Percentiles rank a stretch among this genome's conserved stretches.
Conservation (phyloP, 2,329 filamentous ascomycete species). For the Fusarium brachygibbosum region DNA sequence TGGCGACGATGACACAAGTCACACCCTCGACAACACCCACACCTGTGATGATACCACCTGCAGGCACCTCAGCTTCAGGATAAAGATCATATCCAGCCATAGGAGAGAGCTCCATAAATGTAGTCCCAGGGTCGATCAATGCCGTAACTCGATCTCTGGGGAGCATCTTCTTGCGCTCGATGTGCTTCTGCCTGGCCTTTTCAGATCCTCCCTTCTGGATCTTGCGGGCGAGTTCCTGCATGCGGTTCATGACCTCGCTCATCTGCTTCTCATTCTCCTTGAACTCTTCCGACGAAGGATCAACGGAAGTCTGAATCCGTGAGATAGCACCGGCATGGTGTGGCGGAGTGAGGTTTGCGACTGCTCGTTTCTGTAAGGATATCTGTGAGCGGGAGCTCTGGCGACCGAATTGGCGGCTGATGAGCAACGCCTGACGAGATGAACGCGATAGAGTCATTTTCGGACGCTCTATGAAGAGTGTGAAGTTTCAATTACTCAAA, state of each 20-base stretch:
- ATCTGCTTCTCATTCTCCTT: constrained; percentile 85
- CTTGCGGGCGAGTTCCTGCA: constrained; percentile 77
- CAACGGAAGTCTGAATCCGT: constrained; percentile 80
- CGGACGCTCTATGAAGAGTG: constrained; percentile 8
- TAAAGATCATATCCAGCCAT: constrained; percentile 90
- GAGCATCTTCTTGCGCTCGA: constrained; percentile 92
- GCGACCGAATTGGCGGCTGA: constrained; percentile 52
- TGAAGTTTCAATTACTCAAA: constrained; percentile 4
- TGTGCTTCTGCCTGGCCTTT: constrained; percentile 89
- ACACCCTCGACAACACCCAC: constrained; percentile 92
- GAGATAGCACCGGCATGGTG: constrained; percentile 89
- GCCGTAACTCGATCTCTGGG: constrained; percentile 89
- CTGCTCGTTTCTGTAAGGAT: constrained; percentile 54
- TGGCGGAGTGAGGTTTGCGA: constrained; percentile 83
- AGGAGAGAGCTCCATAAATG: constrained; percentile 94
- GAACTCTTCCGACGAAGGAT: constrained; percentile 82
- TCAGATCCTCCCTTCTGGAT: constrained; percentile 82
- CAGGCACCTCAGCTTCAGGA: constrained; percentile 86
- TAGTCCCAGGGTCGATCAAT: constrained; percentile 88
- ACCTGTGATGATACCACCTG: constrained; percentile 92
- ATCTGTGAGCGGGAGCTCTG: constrained; percentile 55
- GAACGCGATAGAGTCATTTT: constrained; percentile 64
- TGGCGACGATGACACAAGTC: constrained; percentile 92
- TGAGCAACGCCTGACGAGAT: constrained; percentile 62
- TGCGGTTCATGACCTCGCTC: constrained; percentile 75